Conservation (phyloP, 1,284 basidiomycete species). For the Schizophyllum commune region DNA sequence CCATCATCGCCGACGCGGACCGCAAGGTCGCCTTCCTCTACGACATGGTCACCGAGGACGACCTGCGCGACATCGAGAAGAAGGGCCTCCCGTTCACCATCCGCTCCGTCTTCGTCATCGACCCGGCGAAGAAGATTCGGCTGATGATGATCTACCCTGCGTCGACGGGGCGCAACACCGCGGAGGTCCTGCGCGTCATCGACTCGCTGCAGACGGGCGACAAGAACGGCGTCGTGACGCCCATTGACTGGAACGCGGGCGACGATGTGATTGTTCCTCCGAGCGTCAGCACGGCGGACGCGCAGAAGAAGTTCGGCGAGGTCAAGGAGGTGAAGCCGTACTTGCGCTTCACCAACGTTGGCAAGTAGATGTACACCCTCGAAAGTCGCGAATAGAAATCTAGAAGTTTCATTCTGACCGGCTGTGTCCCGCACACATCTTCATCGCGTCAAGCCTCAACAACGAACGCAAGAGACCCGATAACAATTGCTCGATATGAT, state of each 20-base stretch:
- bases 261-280: neutral
- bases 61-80: conserved; percentile 73
- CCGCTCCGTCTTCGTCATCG: conserved; percentile 74
- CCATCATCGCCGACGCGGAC: conserved; percentile 78
- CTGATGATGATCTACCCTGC: conserved; percentile 72
- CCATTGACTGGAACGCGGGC: conserved; percentile 53
- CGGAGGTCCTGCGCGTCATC: neutral
- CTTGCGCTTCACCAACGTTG: neutral
- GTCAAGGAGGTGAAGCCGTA: neutral
- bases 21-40: conserved; percentile 62
- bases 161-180: conserved; percentile 50
- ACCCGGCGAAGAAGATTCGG: conserved; percentile 68
- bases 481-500: too few relatives aligned
- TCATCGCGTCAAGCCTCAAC: too few relatives aligned
- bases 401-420: neutral
- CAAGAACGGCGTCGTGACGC: conserved; percentile 58
- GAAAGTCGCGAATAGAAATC: neutral
- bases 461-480: too few relatives aligned
- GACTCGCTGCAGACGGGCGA: conserved; percentile 71
- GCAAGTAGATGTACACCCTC: neutral
- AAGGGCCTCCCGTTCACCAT: conserved; percentile 75
- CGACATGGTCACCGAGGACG: conserved; percentile 79
- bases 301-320: neutral
- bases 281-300: neutral
- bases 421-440: too few relatives aligned